phyloP scores from a whole-genome alignment of 768 basidiomycete genomes.

The Suillus paluster region DNA sequence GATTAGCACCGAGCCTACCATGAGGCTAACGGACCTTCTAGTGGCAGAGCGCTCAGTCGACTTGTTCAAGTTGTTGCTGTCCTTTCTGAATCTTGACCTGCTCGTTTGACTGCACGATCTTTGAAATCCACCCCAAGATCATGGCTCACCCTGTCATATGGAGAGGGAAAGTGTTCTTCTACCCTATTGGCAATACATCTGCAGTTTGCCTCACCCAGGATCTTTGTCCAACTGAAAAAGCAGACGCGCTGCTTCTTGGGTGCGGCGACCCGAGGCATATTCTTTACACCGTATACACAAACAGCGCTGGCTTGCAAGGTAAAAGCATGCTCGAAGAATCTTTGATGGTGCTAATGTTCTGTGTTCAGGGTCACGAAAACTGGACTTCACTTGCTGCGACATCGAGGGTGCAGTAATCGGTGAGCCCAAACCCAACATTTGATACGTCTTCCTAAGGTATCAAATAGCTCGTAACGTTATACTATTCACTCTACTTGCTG shows the following conservation, averaged over 20 bases:
- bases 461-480: conserved; percentile 33
- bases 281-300: too few species aligned
- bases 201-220: conserved; percentile 52
- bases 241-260: conserved; percentile 53
- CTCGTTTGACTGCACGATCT: neutral
- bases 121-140: neutral
- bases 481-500: conserved; percentile 32
- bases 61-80: neutral
- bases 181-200: conserved; percentile 65
- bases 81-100: neutral
- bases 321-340: too few species aligned
- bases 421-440: too few species aligned
- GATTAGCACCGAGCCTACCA: neutral
- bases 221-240: conserved; percentile 49
- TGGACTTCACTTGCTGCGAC: too few species aligned
- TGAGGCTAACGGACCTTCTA: neutral
- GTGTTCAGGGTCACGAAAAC: too few species aligned
- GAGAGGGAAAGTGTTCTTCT: conserved; percentile 53
- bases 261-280: conserved; percentile 69
- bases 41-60: neutral
- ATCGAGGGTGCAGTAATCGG: too few species aligned
- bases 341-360: too few species aligned
- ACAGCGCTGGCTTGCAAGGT: too few species aligned
- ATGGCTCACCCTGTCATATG: conserved; percentile 52
- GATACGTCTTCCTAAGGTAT: too few species aligned